Percentiles rank a stretch among this genome's conserved stretches.
These are phyloP conservation scores for Mariannaea elegans DNA, from an alignment of 2,329 filamentous ascomycete genomes.

Conservation along the genomic window DNA sequence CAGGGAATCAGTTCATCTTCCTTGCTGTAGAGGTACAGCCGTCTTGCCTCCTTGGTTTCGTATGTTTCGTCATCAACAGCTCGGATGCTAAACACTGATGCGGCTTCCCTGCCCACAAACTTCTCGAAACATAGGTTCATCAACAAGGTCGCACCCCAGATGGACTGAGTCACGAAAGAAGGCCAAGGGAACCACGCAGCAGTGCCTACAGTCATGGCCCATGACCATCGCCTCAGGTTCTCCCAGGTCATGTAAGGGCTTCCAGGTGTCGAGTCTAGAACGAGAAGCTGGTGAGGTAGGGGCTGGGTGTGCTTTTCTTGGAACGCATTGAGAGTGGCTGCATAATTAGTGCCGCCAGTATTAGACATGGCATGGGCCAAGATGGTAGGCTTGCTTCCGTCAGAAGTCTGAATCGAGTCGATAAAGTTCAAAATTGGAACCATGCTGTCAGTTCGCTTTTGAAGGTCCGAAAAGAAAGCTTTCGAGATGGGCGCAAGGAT, in stretches of 20 bases:
- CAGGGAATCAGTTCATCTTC: constrained; percentile 65
- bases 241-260: constrained; percentile 50
- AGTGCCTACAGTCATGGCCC: constrained; percentile 61
- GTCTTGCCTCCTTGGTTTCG: constrained; percentile 49
- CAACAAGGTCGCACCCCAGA: constrained; percentile 57
- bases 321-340: constrained; percentile 59
- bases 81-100: constrained; percentile 50
- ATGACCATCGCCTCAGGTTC: constrained; percentile 60
- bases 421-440: constrained; percentile 52
- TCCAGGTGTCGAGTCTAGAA: constrained; percentile 64
- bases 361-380: constrained; percentile 67
- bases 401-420: constrained; percentile 20
- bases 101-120: constrained; percentile 50
- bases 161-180: constrained; percentile 54
- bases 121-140: constrained; percentile 47
- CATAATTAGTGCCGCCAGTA: constrained; percentile 64
- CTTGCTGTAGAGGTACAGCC: constrained; percentile 67
- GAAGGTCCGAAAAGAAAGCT: constrained; percentile 54
- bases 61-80: constrained; percentile 49
- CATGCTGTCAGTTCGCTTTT: constrained; percentile 56
- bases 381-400: constrained; percentile 44
- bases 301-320: constrained; percentile 45
- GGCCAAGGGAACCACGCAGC: constrained; percentile 59
- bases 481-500: constrained; percentile 60
- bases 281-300: constrained; percentile 58